These are phyloP conservation scores for Cercospora sojina DNA, from an alignment of 2,329 filamentous ascomycete species.

Conservation along the genomic window DNA sequence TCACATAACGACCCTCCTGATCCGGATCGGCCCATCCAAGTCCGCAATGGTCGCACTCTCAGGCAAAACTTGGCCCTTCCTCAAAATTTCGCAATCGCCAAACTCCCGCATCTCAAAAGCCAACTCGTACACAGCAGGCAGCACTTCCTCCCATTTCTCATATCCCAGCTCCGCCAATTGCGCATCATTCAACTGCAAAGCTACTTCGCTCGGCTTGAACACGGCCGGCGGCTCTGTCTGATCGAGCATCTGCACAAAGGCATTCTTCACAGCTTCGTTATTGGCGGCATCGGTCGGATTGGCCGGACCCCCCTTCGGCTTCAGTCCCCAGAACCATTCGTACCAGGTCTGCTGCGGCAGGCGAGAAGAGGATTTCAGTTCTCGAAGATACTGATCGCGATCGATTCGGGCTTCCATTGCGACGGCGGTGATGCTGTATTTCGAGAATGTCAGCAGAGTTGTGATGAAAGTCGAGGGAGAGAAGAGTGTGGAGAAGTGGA, in stretches of 20 bases:
- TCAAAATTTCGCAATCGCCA: conserved; percentile 51
- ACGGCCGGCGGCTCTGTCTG: conserved; percentile 46
- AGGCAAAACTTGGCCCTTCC: conserved; percentile 46
- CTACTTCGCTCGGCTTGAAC: conserved; percentile 53
- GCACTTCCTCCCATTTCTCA: conserved; percentile 47
- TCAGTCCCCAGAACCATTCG: conserved; percentile 23
- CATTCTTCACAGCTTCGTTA: conserved; percentile 28
- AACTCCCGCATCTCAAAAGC: conserved; percentile 47
- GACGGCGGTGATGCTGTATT: conserved; percentile 13
- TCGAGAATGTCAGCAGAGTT: not conserved
- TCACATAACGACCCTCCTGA: conserved; percentile 34
- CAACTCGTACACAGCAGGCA: conserved; percentile 47
- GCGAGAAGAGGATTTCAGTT: conserved; percentile 21
- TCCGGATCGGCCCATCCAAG: conserved; percentile 48
- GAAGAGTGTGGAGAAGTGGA: not conserved
- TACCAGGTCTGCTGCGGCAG: conserved; percentile 28
- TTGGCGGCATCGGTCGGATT: conserved; percentile 31
- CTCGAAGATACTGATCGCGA: conserved; percentile 24
- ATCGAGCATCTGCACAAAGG: conserved; percentile 34
- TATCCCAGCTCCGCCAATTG: conserved; percentile 42
- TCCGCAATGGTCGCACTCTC: conserved; percentile 39
- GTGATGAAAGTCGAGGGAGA: not conserved
- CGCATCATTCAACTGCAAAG: conserved; percentile 42
- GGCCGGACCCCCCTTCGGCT: conserved; percentile 15
- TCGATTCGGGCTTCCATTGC: conserved; percentile 29